These are phyloP conservation scores for Saksenaea vasiformis DNA, from an alignment of 371 early-diverging fungal genomes.

Conservation along the genomic window DNA sequence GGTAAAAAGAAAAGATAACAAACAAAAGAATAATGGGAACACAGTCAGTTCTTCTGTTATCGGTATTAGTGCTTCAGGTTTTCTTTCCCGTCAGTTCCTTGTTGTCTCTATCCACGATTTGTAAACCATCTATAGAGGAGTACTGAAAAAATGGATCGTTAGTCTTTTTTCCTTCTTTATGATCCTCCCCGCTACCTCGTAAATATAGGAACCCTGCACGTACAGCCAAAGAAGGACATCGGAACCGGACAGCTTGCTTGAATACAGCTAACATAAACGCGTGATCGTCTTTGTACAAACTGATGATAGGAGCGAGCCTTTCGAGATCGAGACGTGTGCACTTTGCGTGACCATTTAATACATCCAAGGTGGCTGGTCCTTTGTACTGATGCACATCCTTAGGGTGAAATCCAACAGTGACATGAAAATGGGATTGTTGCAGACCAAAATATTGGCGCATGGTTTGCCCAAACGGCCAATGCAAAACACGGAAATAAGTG, in stretches of 20 bases:
- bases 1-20: not conserved
- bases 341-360: not conserved
- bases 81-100: conserved; percentile 2
- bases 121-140: not conserved
- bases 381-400: conserved; percentile 25
- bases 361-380: conserved; percentile 17
- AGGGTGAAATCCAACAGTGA: conserved; percentile 21
- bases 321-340: not conserved
- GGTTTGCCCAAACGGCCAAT: conserved; percentile 23
- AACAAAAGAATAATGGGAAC: not conserved
- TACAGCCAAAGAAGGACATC: not conserved
- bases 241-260: not conserved
- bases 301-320: not conserved
- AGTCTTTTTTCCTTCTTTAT: not conserved
- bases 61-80: not conserved
- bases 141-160: not conserved
- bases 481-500: conserved; percentile 17
- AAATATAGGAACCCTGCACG: not conserved
- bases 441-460: conserved; percentile 15
- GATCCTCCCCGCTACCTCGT: not conserved
- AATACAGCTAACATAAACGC: not conserved
- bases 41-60: not conserved
- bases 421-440: conserved; percentile 16
- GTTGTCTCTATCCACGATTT: not conserved
- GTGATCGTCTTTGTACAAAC: not conserved